Conservation (phyloP, 2,329 filamentous ascomycete genomes). For the Colletotrichum tamarilloi region DNA sequence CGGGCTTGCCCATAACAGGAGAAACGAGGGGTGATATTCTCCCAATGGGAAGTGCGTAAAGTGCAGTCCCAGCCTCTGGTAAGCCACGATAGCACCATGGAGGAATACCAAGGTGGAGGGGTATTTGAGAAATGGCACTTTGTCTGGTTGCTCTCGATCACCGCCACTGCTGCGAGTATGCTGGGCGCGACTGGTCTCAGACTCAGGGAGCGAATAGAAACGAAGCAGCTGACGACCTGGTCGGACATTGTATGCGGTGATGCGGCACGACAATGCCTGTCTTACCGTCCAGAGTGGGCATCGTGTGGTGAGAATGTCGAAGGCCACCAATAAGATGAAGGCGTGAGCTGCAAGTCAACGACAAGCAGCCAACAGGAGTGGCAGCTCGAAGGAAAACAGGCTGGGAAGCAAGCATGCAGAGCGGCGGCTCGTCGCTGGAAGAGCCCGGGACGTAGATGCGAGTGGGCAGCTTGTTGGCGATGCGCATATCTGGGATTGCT, state of each 20-base stretch:
- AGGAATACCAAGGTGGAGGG: neutral
- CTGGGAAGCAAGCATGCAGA: slow-evolving; percentile 21
- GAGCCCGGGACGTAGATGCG: slow-evolving; percentile 1
- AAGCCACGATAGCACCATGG: slow-evolving; percentile 4
- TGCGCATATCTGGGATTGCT: neutral
- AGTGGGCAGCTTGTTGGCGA: neutral
- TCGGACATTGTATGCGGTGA: slow-evolving; percentile 21
- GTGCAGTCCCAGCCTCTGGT: neutral
- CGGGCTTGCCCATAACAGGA: slow-evolving; percentile 1
- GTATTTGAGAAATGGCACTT: slow-evolving; percentile 9
- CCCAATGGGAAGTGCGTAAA: slow-evolving; percentile 14
- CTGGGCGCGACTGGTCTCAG: slow-evolving; percentile 1
- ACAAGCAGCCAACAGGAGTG: slow-evolving; percentile 25
- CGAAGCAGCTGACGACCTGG: slow-evolving; percentile 25
- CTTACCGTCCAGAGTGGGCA: slow-evolving; percentile 17
- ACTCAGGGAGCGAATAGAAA: slow-evolving; percentile 6
- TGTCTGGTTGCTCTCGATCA: slow-evolving; percentile 11
- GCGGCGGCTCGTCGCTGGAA: slow-evolving; percentile 8
- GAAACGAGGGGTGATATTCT: slow-evolving; percentile 14
- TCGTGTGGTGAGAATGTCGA: slow-evolving; percentile 3
- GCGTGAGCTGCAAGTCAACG: slow-evolving; percentile 6
- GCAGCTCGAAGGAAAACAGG: slow-evolving; percentile 15
- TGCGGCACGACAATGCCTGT: slow-evolving; percentile 30
- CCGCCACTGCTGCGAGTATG: slow-evolving; percentile 7
- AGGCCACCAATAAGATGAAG: slow-evolving; percentile 20